Percentiles rank a stretch among this genome's conserved stretches.
These are phyloP conservation scores for Colletotrichum sp. DNA, from an alignment of 2,329 filamentous ascomycete species.

Conservation along the genomic window DNA sequence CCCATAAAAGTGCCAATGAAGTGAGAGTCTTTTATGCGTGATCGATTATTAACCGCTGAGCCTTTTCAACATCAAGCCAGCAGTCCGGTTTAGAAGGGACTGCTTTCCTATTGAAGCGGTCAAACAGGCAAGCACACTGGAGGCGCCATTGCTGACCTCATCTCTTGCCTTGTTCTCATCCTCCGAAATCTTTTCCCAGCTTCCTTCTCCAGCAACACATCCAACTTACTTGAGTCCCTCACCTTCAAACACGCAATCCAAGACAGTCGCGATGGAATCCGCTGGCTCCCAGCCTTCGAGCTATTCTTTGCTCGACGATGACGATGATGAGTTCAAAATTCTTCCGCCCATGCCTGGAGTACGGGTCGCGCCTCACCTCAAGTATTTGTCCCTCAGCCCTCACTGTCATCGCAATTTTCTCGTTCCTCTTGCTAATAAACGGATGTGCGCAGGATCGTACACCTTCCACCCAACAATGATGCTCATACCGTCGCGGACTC, in stretches of 20 bases:
- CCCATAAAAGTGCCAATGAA: neutral
- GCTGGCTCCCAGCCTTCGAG: neutral
- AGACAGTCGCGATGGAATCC: neutral
- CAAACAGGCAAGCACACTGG: neutral
- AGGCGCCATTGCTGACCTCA: neutral
- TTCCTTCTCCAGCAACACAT: neutral
- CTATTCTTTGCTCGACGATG: neutral
- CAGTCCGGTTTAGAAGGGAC: neutral
- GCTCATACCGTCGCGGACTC: neutral
- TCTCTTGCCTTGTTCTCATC: neutral
- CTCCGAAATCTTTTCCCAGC: neutral
- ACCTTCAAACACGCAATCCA: neutral
- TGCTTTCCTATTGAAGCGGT: neutral
- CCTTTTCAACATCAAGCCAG: neutral
- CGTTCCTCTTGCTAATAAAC: neutral
- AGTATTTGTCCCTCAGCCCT: neutral
- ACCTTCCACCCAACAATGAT: neutral
- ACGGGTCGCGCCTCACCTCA: neutral
- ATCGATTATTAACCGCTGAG: neutral
- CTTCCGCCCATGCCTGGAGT: neutral
- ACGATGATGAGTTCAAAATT: neutral
- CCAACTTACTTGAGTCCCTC: neutral
- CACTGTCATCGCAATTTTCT: neutral
- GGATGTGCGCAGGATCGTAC: neutral
- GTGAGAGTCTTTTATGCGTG: neutral